Conservation (phyloP, 306 rosid genomes). For the Urtica urens region DNA sequence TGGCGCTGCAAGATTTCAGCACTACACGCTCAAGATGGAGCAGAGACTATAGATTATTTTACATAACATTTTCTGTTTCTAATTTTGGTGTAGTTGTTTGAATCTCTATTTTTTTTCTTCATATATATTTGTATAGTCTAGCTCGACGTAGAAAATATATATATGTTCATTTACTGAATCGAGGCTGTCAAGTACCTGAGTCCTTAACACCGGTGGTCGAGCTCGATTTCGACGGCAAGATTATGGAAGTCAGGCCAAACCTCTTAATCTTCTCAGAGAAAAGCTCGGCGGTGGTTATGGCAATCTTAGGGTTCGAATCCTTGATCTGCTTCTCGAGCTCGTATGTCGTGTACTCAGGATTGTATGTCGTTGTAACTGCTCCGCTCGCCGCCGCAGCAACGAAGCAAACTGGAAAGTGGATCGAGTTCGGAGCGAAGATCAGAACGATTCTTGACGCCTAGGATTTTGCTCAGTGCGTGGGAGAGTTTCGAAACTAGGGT, state of each 20-base stretch:
- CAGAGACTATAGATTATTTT: too few species aligned
- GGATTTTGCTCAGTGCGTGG: constrained; percentile 25
- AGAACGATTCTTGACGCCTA: constrained; percentile 57
- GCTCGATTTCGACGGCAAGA: constrained; percentile 19
- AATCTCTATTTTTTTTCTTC: too few species aligned
- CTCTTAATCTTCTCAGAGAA: constrained; percentile 42
- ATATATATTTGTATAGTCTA: too few species aligned
- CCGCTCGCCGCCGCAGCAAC: constrained; percentile 48
- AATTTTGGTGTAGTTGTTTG: too few species aligned
- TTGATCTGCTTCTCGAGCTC: constrained; percentile 59
- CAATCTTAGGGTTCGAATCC: constrained; percentile 59
- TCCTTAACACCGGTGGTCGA: not conserved
- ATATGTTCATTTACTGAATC: too few species aligned
- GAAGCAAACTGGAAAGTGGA: constrained; percentile 48
- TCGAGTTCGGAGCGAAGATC: constrained; percentile 59
- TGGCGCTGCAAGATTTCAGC: too few species aligned
- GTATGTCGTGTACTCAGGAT: constrained; percentile 45
- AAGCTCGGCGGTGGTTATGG: constrained; percentile 46
- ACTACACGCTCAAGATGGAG: too few species aligned
- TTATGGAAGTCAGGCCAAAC: constrained; percentile 41
- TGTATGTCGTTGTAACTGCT: constrained; percentile 61
- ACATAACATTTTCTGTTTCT: too few species aligned
- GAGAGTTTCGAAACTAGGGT: constrained; percentile 35
- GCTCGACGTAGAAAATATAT: too few species aligned
- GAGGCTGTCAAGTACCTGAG: too few species aligned